Evolutionary conservation across 768 basidiomycete genomes (phyloP), one percentile per base, ranked within the genome.

Genomic region (Termitomyces sp.): DNA sequence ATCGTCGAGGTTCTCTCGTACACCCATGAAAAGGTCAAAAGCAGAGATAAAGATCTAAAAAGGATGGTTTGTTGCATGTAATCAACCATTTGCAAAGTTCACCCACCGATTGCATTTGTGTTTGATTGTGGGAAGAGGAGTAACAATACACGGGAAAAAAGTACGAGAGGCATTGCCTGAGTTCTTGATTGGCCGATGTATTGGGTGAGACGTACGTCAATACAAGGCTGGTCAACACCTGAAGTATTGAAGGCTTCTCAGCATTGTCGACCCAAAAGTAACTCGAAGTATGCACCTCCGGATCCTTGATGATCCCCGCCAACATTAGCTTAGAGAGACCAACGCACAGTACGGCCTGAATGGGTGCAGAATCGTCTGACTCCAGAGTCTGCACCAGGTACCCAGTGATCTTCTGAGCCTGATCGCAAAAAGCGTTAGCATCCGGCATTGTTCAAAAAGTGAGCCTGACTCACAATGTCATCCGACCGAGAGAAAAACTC

Each of bases 61-160:
- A 48, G n/a, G 45, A 19, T 60, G 37, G 53, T 22, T 46, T 48
- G 17, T 37, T 3, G 21, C 53, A 35, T 15, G 7, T 21, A 28
- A 15, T 17, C 22, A 28, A 15, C 15, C 22, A 7, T 35, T 28
- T n/a, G 30, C 46, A 45, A 52, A 50, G 10, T 50, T 35, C 3
- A 65, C 75, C 28, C 56, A 80, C 80, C 49, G 70, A 70, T 51
- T 77, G 81, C 60, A 75, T 84, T 76, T 76, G 81, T 66, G 62
- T 78, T 71, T 98, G 94, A 65, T 98, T 96, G 17, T 66, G 69
- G 6, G 84, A 69, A 0, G 90, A 87, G 0, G 94, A 92, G 68
- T 90, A 97, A 66, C 92, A 91, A 66, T 91, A 98, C 0, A 93
- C 86, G 0, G 93, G 93, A 74, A 99, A 89, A 77, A 98, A 98